A percentile compares a stretch with the other conserved stretches of the same genome.
Conservation (phyloP, 2,329 filamentous ascomycete species). For the Neurospora crassa region DNA sequence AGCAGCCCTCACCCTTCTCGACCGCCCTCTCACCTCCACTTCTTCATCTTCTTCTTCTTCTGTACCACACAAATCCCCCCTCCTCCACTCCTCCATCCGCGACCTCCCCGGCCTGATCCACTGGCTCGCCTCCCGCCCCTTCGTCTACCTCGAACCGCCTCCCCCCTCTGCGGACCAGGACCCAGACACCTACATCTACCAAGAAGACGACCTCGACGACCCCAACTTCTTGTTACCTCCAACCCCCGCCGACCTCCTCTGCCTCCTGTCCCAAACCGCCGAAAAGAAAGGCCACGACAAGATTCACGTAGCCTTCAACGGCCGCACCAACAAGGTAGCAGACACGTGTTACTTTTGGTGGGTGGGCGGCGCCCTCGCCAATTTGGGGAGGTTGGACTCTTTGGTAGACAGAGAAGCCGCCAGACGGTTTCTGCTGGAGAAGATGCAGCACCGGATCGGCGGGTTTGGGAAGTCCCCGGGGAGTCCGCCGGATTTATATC, state of each 20-base stretch:
- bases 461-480: conserved; percentile 69
- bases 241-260: conserved; percentile 25
- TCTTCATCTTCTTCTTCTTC: conserved; percentile 10
- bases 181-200: conserved; percentile 34
- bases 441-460: conserved; percentile 79
- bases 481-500: conserved; percentile 68
- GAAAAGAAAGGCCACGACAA: conserved; percentile 14
- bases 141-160: conserved; percentile 41
- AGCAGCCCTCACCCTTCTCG: conserved; percentile 66
- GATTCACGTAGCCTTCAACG: conserved; percentile 66
- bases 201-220: conserved; percentile 28
- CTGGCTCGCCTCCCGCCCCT: conserved; percentile 52
- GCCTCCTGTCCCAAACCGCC: not conserved
- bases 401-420: conserved; percentile 51
- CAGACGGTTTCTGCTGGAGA: conserved; percentile 70
- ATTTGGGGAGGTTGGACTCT: conserved; percentile 18
- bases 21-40: conserved; percentile 39
- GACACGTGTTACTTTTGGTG: conserved; percentile 98
- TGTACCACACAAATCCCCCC: conserved; percentile 10
- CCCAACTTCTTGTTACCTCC: conserved; percentile 23
- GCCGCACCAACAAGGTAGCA: conserved; percentile 79
- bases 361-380: conserved; percentile 57
- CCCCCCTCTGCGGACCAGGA: conserved; percentile 21
- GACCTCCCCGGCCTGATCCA: conserved; percentile 27
- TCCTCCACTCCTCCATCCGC: conserved; percentile 31